Conservation (phyloP, 345 rosid species). For the Eucalyptus marginata region DNA sequence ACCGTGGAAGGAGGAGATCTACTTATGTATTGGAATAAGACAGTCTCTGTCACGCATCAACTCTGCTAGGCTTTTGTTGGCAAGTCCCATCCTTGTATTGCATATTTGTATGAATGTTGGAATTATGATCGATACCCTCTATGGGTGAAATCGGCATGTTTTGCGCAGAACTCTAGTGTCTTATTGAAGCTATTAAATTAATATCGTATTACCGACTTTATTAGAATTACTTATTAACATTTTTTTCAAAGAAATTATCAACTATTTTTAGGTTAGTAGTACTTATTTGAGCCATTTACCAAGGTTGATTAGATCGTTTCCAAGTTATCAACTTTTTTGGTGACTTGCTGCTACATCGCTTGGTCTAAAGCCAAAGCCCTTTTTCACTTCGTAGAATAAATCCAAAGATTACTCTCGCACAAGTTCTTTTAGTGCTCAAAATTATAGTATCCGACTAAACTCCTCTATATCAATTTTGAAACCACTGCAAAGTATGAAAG, state of each 20-base stretch:
- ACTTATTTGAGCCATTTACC: background rate
- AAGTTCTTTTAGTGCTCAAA: background rate
- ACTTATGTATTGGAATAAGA: background rate
- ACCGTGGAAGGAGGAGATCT: background rate
- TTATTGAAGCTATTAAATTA: background rate
- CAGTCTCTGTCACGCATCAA: background rate
- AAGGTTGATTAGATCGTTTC: background rate
- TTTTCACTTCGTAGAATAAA: background rate
- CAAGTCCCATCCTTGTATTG: background rate
- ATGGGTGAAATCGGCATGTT: background rate
- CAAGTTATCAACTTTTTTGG: background rate
- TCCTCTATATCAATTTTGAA: background rate
- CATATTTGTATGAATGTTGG: background rate
- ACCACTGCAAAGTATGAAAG: background rate
- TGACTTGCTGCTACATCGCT: background rate
- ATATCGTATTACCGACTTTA: background rate
- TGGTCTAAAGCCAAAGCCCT: background rate
- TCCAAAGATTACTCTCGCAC: background rate
- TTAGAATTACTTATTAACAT: background rate
- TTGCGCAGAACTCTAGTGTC: background rate
- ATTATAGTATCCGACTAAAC: background rate
- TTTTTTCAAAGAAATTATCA: background rate
- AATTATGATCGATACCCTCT: background rate
- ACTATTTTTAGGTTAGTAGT: background rate
- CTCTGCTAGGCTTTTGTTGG: background rate